These are phyloP conservation scores for Sporothrix sp. DNA, from an alignment of 2,329 filamentous ascomycete species.

Conservation along the genomic window DNA sequence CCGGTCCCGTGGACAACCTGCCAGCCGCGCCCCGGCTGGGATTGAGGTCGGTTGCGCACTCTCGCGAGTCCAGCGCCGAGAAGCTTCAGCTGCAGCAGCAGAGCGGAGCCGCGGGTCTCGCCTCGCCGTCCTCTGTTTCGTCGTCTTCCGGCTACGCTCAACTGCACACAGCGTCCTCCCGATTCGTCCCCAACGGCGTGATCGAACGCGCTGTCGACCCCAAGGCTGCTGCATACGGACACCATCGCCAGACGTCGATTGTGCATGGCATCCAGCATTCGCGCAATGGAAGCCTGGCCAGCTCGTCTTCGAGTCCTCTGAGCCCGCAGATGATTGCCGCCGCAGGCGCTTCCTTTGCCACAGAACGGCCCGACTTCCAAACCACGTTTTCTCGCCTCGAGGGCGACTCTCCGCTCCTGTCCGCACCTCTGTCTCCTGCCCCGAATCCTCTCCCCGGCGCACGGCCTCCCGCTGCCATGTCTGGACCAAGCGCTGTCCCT, in stretches of 20 bases:
- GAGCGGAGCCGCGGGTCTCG: neutral
- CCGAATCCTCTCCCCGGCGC: conserved; percentile 16
- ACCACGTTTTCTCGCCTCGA: conserved; percentile 36
- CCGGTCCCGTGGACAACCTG: conserved; percentile 28
- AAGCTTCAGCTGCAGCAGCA: conserved; percentile 31
- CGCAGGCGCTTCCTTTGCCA: conserved; percentile 45
- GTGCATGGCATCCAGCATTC: conserved; percentile 93
- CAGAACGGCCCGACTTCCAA: conserved; percentile 44
- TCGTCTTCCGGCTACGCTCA: conserved; percentile 26
- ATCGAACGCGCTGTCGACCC: conserved; percentile 46
- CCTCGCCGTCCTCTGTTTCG: conserved; percentile 21
- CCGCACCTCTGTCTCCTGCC: conserved; percentile 6
- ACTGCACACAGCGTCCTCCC: conserved; percentile 31
- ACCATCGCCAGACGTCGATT: conserved; percentile 94
- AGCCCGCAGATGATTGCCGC: conserved; percentile 78
- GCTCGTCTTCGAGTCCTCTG: conserved; percentile 71
- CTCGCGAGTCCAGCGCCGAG: conserved; percentile 49
- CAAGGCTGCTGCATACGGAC: conserved; percentile 57
- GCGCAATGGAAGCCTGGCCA: conserved; percentile 77
- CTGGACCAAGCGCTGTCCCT: conserved; percentile 30
- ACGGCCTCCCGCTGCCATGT: conserved; percentile 40
- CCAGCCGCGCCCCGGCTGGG: conserved; percentile 14
- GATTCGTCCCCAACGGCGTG: conserved; percentile 32
- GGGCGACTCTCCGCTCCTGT: conserved; percentile 29
- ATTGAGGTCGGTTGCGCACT: conserved; percentile 36